Conservation (phyloP, 768 basidiomycete genomes). For the Sistotremastrum suecicum region DNA sequence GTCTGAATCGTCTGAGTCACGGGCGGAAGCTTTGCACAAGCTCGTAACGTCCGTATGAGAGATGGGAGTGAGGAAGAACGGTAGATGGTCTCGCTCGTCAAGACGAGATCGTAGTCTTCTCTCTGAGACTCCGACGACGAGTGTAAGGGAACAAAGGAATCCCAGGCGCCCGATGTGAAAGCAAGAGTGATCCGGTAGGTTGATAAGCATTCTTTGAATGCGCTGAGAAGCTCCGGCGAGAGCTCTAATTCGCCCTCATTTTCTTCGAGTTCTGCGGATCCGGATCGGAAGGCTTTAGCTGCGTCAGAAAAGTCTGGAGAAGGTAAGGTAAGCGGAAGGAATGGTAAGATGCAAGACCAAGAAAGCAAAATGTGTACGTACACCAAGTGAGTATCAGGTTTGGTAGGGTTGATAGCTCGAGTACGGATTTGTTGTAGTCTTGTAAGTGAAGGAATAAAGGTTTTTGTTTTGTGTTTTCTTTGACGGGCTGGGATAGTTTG, state of each 20-base stretch:
- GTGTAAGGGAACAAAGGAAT: conserved; percentile 23
- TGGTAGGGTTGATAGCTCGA: conserved; percentile 66
- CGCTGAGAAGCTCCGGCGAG: conserved; percentile 42
- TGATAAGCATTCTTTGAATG: conserved; percentile 49
- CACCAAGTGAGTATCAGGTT: conserved; percentile 76
- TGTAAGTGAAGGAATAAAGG: conserved; percentile 62
- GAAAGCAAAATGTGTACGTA: conserved; percentile 22
- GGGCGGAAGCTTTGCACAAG: too few species aligned
- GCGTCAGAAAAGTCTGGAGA: conserved; percentile 46
- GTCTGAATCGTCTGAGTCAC: too few species aligned
- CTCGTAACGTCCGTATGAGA: conserved; percentile 31
- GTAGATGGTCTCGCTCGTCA: conserved; percentile 94
- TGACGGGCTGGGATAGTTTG: conserved; percentile 9
- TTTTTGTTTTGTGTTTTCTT: conserved; percentile 1
- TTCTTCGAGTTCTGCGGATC: conserved; percentile 12
- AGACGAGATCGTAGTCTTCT: conserved; percentile 46
- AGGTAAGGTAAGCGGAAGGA: not conserved
- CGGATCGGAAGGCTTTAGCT: conserved; percentile 31
- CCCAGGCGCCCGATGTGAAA: conserved; percentile 82
- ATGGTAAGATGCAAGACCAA: not conserved
- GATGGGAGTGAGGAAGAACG: conserved; percentile 44
- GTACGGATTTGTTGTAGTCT: conserved; percentile 79
- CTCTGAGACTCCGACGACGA: conserved; percentile 13
- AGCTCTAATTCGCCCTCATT: conserved; percentile 48
- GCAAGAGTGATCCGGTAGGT: conserved; percentile 41